Evolutionary conservation across 495 filamentous ascomycete genomes (phyloP), one percentile per base, ranked within the genome.

Genomic region (Annulohypoxylon stygium): DNA sequence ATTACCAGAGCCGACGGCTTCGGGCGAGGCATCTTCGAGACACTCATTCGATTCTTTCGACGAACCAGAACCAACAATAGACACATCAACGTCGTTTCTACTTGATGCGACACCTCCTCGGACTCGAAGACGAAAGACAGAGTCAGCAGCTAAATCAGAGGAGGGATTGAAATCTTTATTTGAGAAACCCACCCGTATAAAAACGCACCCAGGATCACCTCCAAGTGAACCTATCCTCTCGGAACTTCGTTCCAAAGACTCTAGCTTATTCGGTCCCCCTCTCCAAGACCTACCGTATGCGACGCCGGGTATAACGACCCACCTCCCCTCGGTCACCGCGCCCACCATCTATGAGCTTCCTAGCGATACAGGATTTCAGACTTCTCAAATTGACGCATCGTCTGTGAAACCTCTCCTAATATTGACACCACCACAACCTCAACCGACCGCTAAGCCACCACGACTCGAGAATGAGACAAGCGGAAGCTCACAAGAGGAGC

Each of bases 121-220:
- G 25, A 20, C 11, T 26, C 61, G 10, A n/a, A 37, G 26, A 54
- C 50, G 10, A 30, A 12, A 14, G 36, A 45, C 14, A 8, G 26
- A 58, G 41, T n/a, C 36, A 25, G 36, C 20, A 4, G n/a, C 18
- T 23, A 18, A 60, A 16, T 16, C 23, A 36, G 45, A 55, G 8
- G 23, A 48, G 0, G 69, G 55, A 6, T 12, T 71, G 26, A 47
- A 53, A 12, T n/a, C 62, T 18, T 37, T 61, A 36, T 71, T 57
- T 39, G 55, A 55, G 11, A n/a, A 65, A 37, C 55, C 69, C 9
- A 7, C 26, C 16, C 41, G 53, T 34, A 45, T 65, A 10, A 51
- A 48, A 45, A 4, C 51, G 10, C 12, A 54, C 39, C 34, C 41
- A 30, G 20, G 41, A 23, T 43, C 45, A 30, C 18, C 36, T 47